These are phyloP conservation scores for Phytopythium mirpurense DNA, from an alignment of 352 stramenopile species.

Conservation along the genomic window DNA sequence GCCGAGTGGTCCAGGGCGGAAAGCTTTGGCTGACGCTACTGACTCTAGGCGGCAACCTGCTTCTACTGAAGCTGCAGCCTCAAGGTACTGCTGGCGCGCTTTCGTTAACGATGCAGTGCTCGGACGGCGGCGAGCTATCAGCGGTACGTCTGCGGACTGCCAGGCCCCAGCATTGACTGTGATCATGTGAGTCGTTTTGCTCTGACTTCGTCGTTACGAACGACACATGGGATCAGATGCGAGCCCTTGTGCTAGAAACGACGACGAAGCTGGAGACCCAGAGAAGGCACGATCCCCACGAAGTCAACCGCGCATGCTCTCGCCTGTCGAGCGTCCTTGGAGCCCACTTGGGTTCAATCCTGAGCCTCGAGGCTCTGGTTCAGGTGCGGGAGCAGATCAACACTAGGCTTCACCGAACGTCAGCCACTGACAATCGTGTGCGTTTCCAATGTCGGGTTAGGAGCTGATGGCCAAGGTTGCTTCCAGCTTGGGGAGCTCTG, in stretches of 20 bases:
- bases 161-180: too few species aligned
- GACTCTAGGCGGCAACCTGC: constrained; percentile 35
- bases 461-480: constrained; percentile 27
- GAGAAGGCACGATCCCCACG: neutral
- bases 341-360: neutral
- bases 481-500: constrained; percentile 19
- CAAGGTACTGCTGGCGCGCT: neutral
- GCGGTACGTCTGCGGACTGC: constrained; percentile 37
- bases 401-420: too few species aligned
- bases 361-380: neutral
- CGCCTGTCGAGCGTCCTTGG: neutral
- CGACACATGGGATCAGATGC: constrained; percentile 26
- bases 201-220: neutral
- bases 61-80: constrained; percentile 28
- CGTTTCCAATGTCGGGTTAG: constrained; percentile 12
- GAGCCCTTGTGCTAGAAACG: constrained; percentile 30
- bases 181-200: neutral
- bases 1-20: constrained; percentile 26
- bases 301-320: neutral
- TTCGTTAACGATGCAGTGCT: constrained; percentile 32
- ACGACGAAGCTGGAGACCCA: neutral
- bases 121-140: constrained; percentile 45
- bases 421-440: constrained; percentile 1
- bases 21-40: constrained; percentile 48
- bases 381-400: neutral